phyloP scores from a whole-genome alignment of 108 stramenopile genomes.

The Pseudonitzschia multiseries region DNA sequence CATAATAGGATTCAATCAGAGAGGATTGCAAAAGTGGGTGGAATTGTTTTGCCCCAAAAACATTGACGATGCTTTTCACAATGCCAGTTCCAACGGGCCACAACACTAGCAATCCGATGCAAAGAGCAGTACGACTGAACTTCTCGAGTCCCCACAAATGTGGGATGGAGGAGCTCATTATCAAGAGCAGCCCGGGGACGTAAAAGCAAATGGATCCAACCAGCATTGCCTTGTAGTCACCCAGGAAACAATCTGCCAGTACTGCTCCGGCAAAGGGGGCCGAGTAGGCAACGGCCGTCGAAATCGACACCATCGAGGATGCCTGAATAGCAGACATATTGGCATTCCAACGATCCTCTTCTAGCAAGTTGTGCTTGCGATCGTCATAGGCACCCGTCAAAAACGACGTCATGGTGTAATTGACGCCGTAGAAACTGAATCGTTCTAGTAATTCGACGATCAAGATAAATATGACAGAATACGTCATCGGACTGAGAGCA shows the following conservation, averaged over 20 bases:
- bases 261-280: slow-evolving; percentile 80
- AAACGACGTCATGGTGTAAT: slow-evolving; percentile 82
- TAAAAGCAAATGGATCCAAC: slow-evolving; percentile 62
- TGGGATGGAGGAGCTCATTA: slow-evolving; percentile 70
- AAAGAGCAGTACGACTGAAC: slow-evolving; percentile 55
- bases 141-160: slow-evolving; percentile 50
- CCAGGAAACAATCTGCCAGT: slow-evolving; percentile 72
- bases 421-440: slow-evolving; percentile 81
- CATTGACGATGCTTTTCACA: slow-evolving; percentile 84
- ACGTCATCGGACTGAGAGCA: slow-evolving; percentile 60
- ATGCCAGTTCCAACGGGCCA: slow-evolving; percentile 88
- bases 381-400: slow-evolving; percentile 80
- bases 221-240: slow-evolving; percentile 76
- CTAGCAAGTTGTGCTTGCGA: neutral
- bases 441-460: slow-evolving; percentile 82
- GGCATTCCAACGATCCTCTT: slow-evolving; percentile 60
- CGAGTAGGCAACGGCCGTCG: slow-evolving; percentile 83
- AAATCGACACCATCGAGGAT: slow-evolving; percentile 69
- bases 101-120: slow-evolving; percentile 57
- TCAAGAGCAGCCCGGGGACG: slow-evolving; percentile 73
- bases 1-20: slow-evolving; percentile 79
- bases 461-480: slow-evolving; percentile 73
- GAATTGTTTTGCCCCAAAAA: slow-evolving; percentile 88
- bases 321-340: slow-evolving; percentile 64
- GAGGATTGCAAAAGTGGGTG: slow-evolving; percentile 82